Evolutionary conservation across 768 basidiomycete species (phyloP).

Genomic region (Kwoniella europaea): DNA sequence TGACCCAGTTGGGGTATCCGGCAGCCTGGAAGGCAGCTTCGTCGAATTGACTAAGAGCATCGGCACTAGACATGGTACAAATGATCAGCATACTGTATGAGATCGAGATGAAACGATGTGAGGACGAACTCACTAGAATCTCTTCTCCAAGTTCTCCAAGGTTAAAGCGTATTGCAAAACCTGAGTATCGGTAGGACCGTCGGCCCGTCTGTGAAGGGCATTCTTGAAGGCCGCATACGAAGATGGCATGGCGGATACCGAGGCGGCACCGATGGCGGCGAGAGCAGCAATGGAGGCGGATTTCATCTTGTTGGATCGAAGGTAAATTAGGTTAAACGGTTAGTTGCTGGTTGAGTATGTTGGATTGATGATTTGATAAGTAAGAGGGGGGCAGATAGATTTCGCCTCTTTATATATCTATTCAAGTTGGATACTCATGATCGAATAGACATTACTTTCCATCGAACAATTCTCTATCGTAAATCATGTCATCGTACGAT

Average conservation of each 20-base stretch:
- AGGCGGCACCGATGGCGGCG: conserved; percentile 27
- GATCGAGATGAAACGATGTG: conserved; percentile 1
- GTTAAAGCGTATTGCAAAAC: conserved; percentile 55
- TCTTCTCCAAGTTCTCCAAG: conserved; percentile 53
- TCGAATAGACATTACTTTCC: not conserved
- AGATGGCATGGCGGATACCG: conserved; percentile 29
- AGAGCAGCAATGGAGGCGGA: conserved; percentile 31
- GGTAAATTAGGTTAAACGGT: not conserved
- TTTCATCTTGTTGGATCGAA: conserved; percentile 31
- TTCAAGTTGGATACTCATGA: conserved; percentile 4
- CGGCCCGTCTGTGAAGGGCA: conserved; percentile 14
- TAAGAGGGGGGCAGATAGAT: conserved; percentile 1
- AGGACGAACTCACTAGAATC: conserved; percentile 46
- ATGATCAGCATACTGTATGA: not conserved
- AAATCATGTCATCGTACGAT: conserved; percentile 2
- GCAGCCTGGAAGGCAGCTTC: conserved; percentile 62
- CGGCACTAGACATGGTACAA: conserved; percentile 19
- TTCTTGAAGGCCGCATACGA: conserved; percentile 24
- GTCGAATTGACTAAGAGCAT: conserved; percentile 62
- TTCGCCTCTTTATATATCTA: conserved; percentile 6
- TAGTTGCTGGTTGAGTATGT: not conserved
- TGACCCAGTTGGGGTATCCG: conserved; percentile 62
- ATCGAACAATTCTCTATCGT: not conserved
- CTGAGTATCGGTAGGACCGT: conserved; percentile 31
- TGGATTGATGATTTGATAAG: not conserved